Conservation (phyloP, 1,284 basidiomycete genomes). For the Cutaneotrichosporon curvatum region DNA sequence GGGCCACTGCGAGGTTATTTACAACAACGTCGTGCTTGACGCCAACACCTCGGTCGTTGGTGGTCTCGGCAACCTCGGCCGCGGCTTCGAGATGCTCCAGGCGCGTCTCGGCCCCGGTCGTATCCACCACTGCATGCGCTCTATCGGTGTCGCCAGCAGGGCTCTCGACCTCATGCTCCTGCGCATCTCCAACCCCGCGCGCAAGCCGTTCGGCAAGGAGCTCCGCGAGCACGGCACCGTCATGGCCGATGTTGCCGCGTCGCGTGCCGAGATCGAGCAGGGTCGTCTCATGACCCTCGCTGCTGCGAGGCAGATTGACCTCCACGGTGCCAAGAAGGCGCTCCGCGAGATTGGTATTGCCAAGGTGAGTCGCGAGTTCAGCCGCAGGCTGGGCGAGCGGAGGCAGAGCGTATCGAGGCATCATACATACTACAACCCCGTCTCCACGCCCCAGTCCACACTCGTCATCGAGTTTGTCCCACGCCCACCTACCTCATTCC, state of each 20-base stretch:
- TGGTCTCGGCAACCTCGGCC: conserved; percentile 71
- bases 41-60: conserved; percentile 56
- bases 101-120: conserved; percentile 92
- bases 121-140: conserved; percentile 98
- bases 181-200: conserved; percentile 80
- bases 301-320: conserved; percentile 91
- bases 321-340: conserved; percentile 82
- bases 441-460: too few relatives aligned
- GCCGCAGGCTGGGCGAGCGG: too few relatives aligned
- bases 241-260: conserved; percentile 80
- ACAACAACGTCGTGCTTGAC: conserved; percentile 89
- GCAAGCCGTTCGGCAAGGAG: conserved; percentile 90
- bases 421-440: too few relatives aligned
- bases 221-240: conserved; percentile 88
- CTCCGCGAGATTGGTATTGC: conserved; percentile 95
- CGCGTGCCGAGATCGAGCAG: conserved; percentile 84
- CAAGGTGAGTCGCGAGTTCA: conserved; percentile 48
- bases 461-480: too few relatives aligned
- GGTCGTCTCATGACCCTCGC: conserved; percentile 80
- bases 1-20: conserved; percentile 91
- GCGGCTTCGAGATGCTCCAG: conserved; percentile 96
- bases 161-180: conserved; percentile 83
- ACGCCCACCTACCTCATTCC: too few relatives aligned
- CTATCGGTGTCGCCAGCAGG: conserved; percentile 77
- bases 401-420: too few relatives aligned